These are phyloP conservation scores for Tulasnella sp. DNA, from an alignment of 768 basidiomycete species.

Conservation along the genomic window DNA sequence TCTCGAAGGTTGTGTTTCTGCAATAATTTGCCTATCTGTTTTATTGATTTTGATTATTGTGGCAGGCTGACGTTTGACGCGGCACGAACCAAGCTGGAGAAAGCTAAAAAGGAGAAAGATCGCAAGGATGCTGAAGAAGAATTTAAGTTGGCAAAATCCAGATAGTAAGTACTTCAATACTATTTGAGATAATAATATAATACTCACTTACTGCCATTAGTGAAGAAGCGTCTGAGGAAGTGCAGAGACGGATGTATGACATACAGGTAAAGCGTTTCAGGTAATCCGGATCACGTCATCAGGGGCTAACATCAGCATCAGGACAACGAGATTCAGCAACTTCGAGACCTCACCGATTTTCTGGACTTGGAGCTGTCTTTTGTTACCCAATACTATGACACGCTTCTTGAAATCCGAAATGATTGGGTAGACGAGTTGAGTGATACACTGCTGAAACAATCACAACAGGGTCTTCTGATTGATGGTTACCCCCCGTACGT, in stretches of 20 bases:
- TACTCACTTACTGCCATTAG: conserved; percentile 29
- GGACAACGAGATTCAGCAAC: conserved; percentile 59
- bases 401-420: conserved; percentile 52
- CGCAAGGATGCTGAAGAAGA: conserved; percentile 70
- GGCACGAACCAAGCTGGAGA: conserved; percentile 54
- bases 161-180: conserved; percentile 45
- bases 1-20: conserved; percentile 46
- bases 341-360: conserved; percentile 55
- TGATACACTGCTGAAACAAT: neutral
- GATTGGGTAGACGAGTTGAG: conserved; percentile 53
- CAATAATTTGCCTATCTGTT: too few species aligned
- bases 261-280: conserved; percentile 28
- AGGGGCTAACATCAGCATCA: conserved; percentile 26
- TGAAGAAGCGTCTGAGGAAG: conserved; percentile 76
- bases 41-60: conserved; percentile 4
- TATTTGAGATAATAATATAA: neutral
- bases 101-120: conserved; percentile 67
- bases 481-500: conserved; percentile 15
- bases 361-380: conserved; percentile 65
- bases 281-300: neutral
- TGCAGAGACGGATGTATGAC: conserved; percentile 61
- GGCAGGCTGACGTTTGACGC: conserved; percentile 64
- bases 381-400: conserved; percentile 57
- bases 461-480: neutral
- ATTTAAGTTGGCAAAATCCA: conserved; percentile 49